These are phyloP conservation scores for Coemansia sp. DNA, from an alignment of 192 early-diverging fungal species.

Conservation along the genomic window DNA sequence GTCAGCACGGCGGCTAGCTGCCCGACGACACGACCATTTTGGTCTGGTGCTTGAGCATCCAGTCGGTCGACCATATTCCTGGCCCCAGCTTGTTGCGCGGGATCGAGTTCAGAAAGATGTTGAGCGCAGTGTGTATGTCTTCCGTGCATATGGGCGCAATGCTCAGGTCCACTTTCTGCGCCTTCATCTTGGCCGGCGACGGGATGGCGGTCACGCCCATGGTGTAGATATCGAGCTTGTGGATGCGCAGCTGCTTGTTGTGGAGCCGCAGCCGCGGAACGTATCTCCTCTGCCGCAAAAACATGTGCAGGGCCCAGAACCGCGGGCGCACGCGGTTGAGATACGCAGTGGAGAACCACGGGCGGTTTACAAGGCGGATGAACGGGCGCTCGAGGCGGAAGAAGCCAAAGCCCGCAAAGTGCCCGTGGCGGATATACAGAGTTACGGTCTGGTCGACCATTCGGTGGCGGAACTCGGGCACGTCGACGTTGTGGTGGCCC, in stretches of 20 bases:
- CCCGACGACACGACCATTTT: slow-evolving; percentile 6
- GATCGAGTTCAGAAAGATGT: slow-evolving; percentile 16
- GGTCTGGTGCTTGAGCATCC: slow-evolving; percentile 18
- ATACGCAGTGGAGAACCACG: slow-evolving; percentile 11
- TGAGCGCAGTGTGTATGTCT: slow-evolving; percentile 9
- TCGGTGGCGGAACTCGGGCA: slow-evolving; percentile 3
- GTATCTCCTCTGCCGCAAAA: slow-evolving; percentile 26
- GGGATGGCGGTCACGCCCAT: slow-evolving; percentile 18
- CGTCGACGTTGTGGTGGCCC: slow-evolving; percentile 15
- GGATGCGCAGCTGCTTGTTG: slow-evolving; percentile 10
- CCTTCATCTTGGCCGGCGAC: slow-evolving; percentile 7
- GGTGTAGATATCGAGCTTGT: neutral
- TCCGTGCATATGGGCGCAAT: neutral
- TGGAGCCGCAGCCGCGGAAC: slow-evolving; percentile 19
- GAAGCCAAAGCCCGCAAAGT: slow-evolving; percentile 24
- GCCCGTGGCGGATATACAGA: slow-evolving; percentile 9
- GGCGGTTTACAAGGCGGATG: slow-evolving; percentile 11
- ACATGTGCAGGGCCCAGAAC: slow-evolving; percentile 45
- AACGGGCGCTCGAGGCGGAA: slow-evolving; percentile 32
- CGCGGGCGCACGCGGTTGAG: slow-evolving; percentile 14
- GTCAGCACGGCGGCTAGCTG: too few species aligned
- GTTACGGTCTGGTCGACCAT: slow-evolving; percentile 15
- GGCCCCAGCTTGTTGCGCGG: neutral
- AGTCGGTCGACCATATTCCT: neutral
- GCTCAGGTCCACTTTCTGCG: slow-evolving; percentile 3